Conservation (phyloP, 345 rosid genomes). For the Gossypium rotundifolium region DNA sequence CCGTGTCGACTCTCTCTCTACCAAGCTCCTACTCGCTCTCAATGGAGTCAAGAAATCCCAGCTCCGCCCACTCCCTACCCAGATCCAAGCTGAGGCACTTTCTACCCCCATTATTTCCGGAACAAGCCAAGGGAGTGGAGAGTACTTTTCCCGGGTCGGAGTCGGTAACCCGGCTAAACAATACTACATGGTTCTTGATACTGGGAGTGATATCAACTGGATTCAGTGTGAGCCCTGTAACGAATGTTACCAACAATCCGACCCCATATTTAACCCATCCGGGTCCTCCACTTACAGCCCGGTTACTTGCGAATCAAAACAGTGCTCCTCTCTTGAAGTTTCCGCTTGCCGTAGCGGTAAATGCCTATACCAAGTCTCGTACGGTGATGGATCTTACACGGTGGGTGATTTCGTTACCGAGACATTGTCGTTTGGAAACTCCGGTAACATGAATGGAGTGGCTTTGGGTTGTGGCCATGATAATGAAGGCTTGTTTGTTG, state of each 20-base stretch:
- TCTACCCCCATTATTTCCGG: slow-evolving; percentile 75
- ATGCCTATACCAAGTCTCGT: slow-evolving; percentile 75
- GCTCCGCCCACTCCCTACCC: slow-evolving; percentile 43
- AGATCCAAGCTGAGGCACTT: slow-evolving; percentile 42
- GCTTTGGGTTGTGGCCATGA: slow-evolving; percentile 87
- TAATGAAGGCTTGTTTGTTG: slow-evolving; percentile 77
- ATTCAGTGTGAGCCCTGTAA: slow-evolving; percentile 76
- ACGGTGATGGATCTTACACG: slow-evolving; percentile 92
- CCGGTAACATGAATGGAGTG: slow-evolving; percentile 31
- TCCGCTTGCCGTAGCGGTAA: slow-evolving; percentile 45
- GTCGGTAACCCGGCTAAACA: slow-evolving; percentile 69
- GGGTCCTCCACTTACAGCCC: slow-evolving; percentile 53
- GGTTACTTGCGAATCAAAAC: slow-evolving; percentile 46
- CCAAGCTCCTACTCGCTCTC: slow-evolving; percentile 43
- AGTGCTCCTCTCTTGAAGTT: slow-evolving; percentile 49
- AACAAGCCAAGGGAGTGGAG: slow-evolving; percentile 76
- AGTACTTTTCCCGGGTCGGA: slow-evolving; percentile 80
- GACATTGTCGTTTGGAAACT: slow-evolving; percentile 60
- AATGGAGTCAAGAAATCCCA: slow-evolving; percentile 38
- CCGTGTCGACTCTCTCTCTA: slow-evolving; percentile 43
- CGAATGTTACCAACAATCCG: slow-evolving; percentile 81
- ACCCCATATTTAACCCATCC: slow-evolving; percentile 65
- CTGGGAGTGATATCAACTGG: slow-evolving; percentile 90
- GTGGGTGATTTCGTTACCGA: slow-evolving; percentile 68
- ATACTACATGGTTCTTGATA: slow-evolving; percentile 61